Percentiles rank a stretch among this genome's conserved stretches.
phyloP scores from a whole-genome alignment of 139 green algal species.

The Closterium sp. region DNA sequence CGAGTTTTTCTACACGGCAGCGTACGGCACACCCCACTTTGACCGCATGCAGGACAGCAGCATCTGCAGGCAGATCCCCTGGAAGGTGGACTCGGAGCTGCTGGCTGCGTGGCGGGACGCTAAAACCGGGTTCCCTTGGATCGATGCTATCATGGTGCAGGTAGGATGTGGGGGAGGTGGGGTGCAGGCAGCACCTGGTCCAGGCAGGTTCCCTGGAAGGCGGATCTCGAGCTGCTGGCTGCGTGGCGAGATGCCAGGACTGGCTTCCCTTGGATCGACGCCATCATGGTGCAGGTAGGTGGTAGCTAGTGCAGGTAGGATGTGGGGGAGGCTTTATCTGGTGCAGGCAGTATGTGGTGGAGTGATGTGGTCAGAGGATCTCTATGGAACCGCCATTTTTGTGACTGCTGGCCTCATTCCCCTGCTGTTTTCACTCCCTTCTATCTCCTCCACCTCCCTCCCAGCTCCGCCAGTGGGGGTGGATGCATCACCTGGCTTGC shows the following conservation, averaged over 20 bases:
- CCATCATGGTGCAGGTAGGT: constrained; percentile 74
- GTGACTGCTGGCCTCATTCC: too few species aligned
- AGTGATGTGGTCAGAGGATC: too few species aligned
- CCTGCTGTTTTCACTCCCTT: too few species aligned
- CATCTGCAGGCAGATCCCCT: constrained; percentile 55
- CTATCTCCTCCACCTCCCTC: too few species aligned
- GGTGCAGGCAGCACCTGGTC: neutral
- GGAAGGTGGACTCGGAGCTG: constrained; percentile 68
- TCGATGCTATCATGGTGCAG: constrained; percentile 86
- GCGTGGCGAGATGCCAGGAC: constrained; percentile 52
- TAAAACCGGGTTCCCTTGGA: constrained; percentile 68
- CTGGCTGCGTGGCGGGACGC: constrained; percentile 55
- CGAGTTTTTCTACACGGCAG: neutral
- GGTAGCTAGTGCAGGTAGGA: too few species aligned
- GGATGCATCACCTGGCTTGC: too few species aligned
- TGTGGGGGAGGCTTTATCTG: neutral
- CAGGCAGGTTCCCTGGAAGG: constrained; percentile 62
- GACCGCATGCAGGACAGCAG: too few species aligned
- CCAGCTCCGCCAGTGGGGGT: too few species aligned
- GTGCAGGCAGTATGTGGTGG: constrained; percentile 41
- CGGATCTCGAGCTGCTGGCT: constrained; percentile 62
- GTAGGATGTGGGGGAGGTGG: neutral
- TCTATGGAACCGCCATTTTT: too few species aligned
- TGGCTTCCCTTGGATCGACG: constrained; percentile 82
- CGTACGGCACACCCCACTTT: neutral